Conservation (phyloP, 2,329 filamentous ascomycete species). For the Hypoxylon sp. region DNA sequence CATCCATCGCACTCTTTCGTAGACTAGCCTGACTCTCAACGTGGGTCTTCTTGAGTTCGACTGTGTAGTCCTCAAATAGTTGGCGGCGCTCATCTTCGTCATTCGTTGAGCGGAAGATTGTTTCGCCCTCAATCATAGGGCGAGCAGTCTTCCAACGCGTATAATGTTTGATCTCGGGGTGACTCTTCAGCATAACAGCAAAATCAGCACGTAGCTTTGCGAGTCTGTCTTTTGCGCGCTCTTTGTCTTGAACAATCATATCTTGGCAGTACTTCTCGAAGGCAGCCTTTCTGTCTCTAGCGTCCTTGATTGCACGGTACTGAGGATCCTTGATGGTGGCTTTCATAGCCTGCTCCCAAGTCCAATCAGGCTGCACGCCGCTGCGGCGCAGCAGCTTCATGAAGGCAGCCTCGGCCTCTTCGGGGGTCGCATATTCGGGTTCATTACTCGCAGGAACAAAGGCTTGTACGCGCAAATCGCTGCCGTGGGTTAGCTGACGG, state of each 20-base stretch:
- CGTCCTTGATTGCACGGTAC: slow-evolving; percentile 91
- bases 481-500: slow-evolving; percentile 66
- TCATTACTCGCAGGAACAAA: slow-evolving; percentile 73
- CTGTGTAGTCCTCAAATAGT: slow-evolving; percentile 92
- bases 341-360: slow-evolving; percentile 89
- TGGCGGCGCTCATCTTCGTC: slow-evolving; percentile 87
- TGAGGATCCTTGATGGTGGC: slow-evolving; percentile 89
- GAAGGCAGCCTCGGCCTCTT: slow-evolving; percentile 94
- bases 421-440: slow-evolving; percentile 78
- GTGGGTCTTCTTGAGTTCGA: slow-evolving; percentile 82
- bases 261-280: slow-evolving; percentile 97
- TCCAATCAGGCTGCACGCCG: slow-evolving; percentile 89
- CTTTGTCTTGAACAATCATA: slow-evolving; percentile 89
- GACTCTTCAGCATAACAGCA: slow-evolving; percentile 92
- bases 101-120: slow-evolving; percentile 90
- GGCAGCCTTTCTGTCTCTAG: slow-evolving; percentile 85
- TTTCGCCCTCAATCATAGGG: slow-evolving; percentile 93
- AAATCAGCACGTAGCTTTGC: slow-evolving; percentile 94
- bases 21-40: slow-evolving; percentile 76
- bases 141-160: slow-evolving; percentile 96
- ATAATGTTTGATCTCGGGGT: slow-evolving; percentile 96
- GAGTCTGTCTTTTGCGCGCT: slow-evolving; percentile 90
- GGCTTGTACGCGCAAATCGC: slow-evolving; percentile 63
- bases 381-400: slow-evolving; percentile 86
- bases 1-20: slow-evolving; percentile 84